Base-by-base conservation (phyloP, 352 stramenopile genomes). In the Phytopythium cucurbitacearum region DNA sequence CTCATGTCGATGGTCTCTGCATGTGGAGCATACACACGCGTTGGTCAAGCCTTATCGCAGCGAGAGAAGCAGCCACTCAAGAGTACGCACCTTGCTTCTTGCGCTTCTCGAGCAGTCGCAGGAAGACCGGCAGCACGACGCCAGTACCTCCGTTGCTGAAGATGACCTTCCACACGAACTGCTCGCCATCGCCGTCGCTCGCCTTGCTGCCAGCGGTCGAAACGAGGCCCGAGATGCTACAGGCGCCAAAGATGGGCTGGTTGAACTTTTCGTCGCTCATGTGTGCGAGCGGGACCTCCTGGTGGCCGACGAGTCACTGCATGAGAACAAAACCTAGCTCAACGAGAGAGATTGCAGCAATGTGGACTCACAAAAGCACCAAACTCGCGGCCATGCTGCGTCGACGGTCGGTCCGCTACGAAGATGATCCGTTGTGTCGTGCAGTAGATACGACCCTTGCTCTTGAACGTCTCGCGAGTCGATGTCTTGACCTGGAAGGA, bases 261-360 rank as follows among this genome's bases (percentile, higher is more conserved):
- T 95, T 96, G 50, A 96, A 96, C 57, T 94, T 96, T 48, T 95
- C 83, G 36, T 91, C 73, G 16, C 72, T 78, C 70, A 95, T 91
- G n/a, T 79, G 71, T 15, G 63, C 56, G 11, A 96, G 67, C 32
- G 81, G 83, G 9, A 95, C 78, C 65, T 94, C 78, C 80, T 91
- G 42, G 21, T 28, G 21, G 21, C 21, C 21, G 21, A 28, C 21
- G 21, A 28, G 21, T 28, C 21, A 28, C 21, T 2, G 21, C 21
- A 37, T 64, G 41, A 13, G 11, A 53, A 46, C 5, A 37, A 58
- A 5, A 34, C 21, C 3, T 43, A 50, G 21, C 13, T 40, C 4
- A 36, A 4, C 39, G 21, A 40, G 15, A 38, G 36, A 40, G 37
- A 41, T 51, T 38, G 5, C 8, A 15, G 21, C 5, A 51, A 32